These are phyloP conservation scores for Penicillium alfredii DNA, from an alignment of 495 filamentous ascomycete species.

Conservation along the genomic window DNA sequence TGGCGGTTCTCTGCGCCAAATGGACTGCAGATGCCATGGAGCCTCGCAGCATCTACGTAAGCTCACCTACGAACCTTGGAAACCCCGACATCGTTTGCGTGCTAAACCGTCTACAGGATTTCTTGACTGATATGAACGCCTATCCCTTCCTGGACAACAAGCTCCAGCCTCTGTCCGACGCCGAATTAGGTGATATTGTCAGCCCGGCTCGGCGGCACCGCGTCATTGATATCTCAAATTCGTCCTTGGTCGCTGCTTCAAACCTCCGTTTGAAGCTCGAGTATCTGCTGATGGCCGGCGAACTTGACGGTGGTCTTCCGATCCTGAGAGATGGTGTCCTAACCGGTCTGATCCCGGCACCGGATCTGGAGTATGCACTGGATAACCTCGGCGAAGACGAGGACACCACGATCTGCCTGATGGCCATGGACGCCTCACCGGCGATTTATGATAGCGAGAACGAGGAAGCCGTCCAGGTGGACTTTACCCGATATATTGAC, in stretches of 20 bases:
- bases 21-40: conserved; percentile 97
- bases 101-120: conserved; percentile 48
- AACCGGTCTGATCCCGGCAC: conserved; percentile 85
- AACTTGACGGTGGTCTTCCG: conserved; percentile 87
- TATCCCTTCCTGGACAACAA: conserved; percentile 97
- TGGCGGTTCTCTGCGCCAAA: conserved; percentile 88
- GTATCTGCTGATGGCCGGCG: conserved; percentile 73
- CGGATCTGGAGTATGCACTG: conserved; percentile 89
- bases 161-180: conserved; percentile 79
- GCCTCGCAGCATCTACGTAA: conserved; percentile 86
- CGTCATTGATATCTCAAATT: conserved; percentile 80
- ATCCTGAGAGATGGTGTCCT: conserved; percentile 75
- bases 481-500: conserved; percentile 91
- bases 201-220: conserved; percentile 65
- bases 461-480: conserved; percentile 35
- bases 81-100: too few relatives aligned
- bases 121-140: conserved; percentile 93
- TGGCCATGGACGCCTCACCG: conserved; percentile 57
- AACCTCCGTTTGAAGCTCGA: conserved; percentile 76
- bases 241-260: conserved; percentile 67
- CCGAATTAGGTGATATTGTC: conserved; percentile 79
- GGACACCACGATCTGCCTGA: conserved; percentile 67
- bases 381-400: conserved; percentile 70
- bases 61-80: too few relatives aligned
- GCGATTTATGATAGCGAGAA: conserved; percentile 49